phyloP scores from a whole-genome alignment of 2,329 filamentous ascomycete genomes.

The Leptodontidium sp. region DNA sequence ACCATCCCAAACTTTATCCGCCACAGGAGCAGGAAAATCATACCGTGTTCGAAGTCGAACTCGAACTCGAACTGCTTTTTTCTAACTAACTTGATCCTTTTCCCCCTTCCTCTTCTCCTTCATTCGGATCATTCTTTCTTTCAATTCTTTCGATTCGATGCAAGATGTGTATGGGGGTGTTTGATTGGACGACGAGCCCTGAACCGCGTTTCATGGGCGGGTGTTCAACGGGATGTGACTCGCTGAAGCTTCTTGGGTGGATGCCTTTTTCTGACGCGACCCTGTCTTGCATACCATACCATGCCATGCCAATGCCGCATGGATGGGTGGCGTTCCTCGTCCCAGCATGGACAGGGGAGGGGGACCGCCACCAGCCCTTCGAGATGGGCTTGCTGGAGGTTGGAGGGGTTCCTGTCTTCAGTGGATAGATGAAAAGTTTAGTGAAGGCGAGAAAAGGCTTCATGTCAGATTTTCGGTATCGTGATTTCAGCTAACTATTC shows the following conservation, averaged over 20 bases:
- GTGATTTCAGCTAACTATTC: slow-evolving; percentile 15
- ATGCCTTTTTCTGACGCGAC: slow-evolving; percentile 37
- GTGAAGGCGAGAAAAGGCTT: slow-evolving; percentile 9
- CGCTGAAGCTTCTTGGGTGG: slow-evolving; percentile 29
- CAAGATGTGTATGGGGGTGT: slow-evolving; percentile 2
- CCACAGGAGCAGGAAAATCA: slow-evolving; percentile 20
- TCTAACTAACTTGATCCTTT: neutral
- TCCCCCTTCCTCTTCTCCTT: neutral
- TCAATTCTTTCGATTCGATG: neutral
- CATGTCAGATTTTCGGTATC: slow-evolving; percentile 27
- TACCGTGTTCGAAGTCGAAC: neutral
- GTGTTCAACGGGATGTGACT: slow-evolving; percentile 26
- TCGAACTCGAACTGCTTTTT: slow-evolving; percentile 22
- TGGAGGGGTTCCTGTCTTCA: slow-evolving; percentile 17
- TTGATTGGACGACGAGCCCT: slow-evolving; percentile 35
- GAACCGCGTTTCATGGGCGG: slow-evolving; percentile 35
- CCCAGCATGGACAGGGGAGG: neutral
- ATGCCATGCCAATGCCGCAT: slow-evolving; percentile 20
- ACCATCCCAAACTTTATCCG: slow-evolving; percentile 21
- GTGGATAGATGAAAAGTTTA: slow-evolving; percentile 12
- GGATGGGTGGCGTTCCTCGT: slow-evolving; percentile 12
- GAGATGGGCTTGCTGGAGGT: slow-evolving; percentile 2
- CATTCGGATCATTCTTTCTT: neutral
- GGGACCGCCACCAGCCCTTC: neutral
- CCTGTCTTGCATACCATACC: slow-evolving; percentile 31